Conservation (phyloP, 2,329 filamentous ascomycete species). For the Allantophomopsis cytisporea region DNA sequence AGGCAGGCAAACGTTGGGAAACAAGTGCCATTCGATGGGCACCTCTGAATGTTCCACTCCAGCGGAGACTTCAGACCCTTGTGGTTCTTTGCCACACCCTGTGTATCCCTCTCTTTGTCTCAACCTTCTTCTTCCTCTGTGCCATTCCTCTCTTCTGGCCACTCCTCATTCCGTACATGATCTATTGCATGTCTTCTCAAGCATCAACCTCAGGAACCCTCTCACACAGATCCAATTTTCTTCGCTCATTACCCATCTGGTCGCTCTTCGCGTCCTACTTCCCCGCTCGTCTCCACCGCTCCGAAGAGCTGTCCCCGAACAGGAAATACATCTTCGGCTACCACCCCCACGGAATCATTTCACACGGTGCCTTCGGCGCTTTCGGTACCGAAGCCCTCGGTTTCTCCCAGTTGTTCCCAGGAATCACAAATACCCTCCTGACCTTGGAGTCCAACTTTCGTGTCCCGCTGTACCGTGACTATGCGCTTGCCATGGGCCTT, state of each 20-base stretch:
- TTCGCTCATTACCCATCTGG: slow-evolving; percentile 68
- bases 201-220: slow-evolving; percentile 65
- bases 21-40: slow-evolving; percentile 62
- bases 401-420: slow-evolving; percentile 78
- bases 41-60: slow-evolving; percentile 60
- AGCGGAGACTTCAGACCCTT: slow-evolving; percentile 62
- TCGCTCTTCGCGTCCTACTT: slow-evolving; percentile 87
- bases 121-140: slow-evolving; percentile 81
- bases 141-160: slow-evolving; percentile 91
- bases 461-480: slow-evolving; percentile 87
- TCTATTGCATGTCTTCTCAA: slow-evolving; percentile 72
- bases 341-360: slow-evolving; percentile 95
- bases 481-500: slow-evolving; percentile 78
- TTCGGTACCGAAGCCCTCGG: slow-evolving; percentile 85
- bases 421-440: slow-evolving; percentile 84
- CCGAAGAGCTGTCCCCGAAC: slow-evolving; percentile 61
- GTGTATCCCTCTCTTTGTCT: slow-evolving; percentile 55
- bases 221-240: slow-evolving; percentile 57
- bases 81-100: slow-evolving; percentile 64
- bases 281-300: slow-evolving; percentile 77
- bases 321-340: slow-evolving; percentile 96
- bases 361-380: slow-evolving; percentile 84
- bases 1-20: slow-evolving; percentile 18
- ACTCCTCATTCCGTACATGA: slow-evolving; percentile 57
- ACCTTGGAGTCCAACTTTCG: slow-evolving; percentile 96